Base-by-base conservation (phyloP, 768 basidiomycete genomes). In the Lepiota brunneoincarnata region DNA sequence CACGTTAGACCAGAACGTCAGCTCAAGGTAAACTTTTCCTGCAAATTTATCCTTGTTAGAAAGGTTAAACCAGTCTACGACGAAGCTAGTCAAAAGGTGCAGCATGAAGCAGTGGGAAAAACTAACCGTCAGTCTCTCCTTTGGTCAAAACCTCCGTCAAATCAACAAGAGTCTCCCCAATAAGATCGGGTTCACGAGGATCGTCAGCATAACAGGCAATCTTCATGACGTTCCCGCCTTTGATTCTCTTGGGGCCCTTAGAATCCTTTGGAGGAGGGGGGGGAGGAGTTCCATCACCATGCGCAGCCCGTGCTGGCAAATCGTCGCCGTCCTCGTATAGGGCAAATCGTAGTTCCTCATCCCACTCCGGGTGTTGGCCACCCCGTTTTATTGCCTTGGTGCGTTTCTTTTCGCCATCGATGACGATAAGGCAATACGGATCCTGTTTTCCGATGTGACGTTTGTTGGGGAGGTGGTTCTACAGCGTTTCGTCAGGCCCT, bases 361-460 rank as follows among this genome's bases (percentile, higher is more conserved):
- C 97, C 95, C 97, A 99, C 72, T 93, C 93, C 4, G 97, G 97
- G 69, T 97, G 94, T 68, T 99, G 97, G 15, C 97, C 97, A 46
- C 97, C 97, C 26, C 93, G 87, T 67, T 91, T 95, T 68, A 98
- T 88, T n/a, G 93, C 85, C 68, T 89, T 92, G 4, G 96, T 98
- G 48, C 91, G 80, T 55, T 86, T 83, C 64, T 86, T 94, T 69
- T 94, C 87, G 46, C 85, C 84, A 64, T 91, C 88, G 49, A 94
- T 74, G 3, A 78, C 75, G 21, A 96, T 80, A 20, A 84, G 73
- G 61, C 93, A 97, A 70, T 96, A 99, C 0, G 97, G 97, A 68
- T 98, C 94, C 70, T 98, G 97, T 72, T 99, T 99, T 60, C 91
- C 91, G 43, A 93, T 95, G 68, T 93, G 88, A 61, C 87, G 78